Conservation (phyloP, 768 basidiomycete species). For the Clitopilus passeckerianus region DNA sequence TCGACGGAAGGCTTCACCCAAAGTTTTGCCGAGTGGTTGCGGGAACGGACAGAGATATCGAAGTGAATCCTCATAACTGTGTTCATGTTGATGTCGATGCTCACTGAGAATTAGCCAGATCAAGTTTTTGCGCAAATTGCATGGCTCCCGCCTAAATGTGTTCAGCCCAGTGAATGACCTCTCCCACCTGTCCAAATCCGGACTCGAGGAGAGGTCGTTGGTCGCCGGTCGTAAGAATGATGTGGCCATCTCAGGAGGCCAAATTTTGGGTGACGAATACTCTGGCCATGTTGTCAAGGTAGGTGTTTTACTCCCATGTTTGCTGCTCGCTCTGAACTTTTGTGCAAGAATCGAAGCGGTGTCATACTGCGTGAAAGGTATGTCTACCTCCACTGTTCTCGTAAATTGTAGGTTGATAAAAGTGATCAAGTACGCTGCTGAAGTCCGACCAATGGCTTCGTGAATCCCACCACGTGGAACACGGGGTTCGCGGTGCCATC, state of each 20-base stretch:
- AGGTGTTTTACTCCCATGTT: slow-evolving; percentile 7
- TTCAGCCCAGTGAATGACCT: slow-evolving; percentile 91
- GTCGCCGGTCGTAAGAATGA: slow-evolving; percentile 71
- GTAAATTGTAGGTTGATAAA: no score
- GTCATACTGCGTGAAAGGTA: slow-evolving; percentile 90
- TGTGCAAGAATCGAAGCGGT: slow-evolving; percentile 74
- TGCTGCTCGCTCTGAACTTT: not conserved
- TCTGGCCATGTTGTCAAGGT: slow-evolving; percentile 92
- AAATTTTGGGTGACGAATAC: slow-evolving; percentile 92
- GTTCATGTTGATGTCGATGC: not conserved
- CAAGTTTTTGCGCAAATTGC: slow-evolving; percentile 75
- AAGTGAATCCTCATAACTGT: slow-evolving; percentile 36
- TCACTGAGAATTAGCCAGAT: slow-evolving; percentile 59
- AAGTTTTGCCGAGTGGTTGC: slow-evolving; percentile 78
- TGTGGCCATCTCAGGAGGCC: slow-evolving; percentile 72
- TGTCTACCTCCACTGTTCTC: no score
- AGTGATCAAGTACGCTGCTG: slow-evolving; percentile 77
- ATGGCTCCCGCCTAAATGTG: slow-evolving; percentile 79
- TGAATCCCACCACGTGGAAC: slow-evolving; percentile 59
- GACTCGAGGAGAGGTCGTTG: slow-evolving; percentile 49
- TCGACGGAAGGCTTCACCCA: slow-evolving; percentile 54
- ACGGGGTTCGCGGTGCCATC: slow-evolving; percentile 85
- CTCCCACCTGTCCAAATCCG: slow-evolving; percentile 70
- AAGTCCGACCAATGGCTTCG: slow-evolving; percentile 93
- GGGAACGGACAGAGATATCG: slow-evolving; percentile 87